Conservation (phyloP, 306 rosid genomes). For the Alnus glutinosa region DNA sequence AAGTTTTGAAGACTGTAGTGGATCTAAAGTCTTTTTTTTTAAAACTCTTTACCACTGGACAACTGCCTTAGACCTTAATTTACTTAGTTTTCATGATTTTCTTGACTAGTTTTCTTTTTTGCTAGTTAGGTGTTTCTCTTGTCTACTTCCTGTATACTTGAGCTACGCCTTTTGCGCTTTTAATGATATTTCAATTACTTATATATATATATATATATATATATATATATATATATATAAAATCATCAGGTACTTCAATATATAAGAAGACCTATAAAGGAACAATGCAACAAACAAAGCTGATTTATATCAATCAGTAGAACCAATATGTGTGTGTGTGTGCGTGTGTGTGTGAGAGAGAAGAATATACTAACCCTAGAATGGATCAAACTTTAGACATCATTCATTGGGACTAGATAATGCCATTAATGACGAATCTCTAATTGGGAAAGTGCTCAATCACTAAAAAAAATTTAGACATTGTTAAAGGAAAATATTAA, state of each 20-base stretch:
- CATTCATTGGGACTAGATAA: not conserved
- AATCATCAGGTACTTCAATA: not conserved
- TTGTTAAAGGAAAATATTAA: not conserved
- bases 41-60: no score
- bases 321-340: not conserved
- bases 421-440: not conserved
- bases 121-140: no score
- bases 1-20: no score
- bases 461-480: not conserved
- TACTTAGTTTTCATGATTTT: no score
- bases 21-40: no score
- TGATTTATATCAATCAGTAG: not conserved
- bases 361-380: not conserved
- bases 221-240: no score
- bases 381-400: not conserved
- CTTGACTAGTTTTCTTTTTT: no score
- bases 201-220: no score
- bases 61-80: no score
- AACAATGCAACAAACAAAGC: not conserved
- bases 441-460: not conserved
- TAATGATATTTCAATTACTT: no score
- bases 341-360: not conserved
- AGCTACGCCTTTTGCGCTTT: no score
- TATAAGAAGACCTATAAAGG: not conserved
- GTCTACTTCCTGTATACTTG: no score